Conservation (phyloP, 2,329 filamentous ascomycete species). For the Phialophora expanda region DNA sequence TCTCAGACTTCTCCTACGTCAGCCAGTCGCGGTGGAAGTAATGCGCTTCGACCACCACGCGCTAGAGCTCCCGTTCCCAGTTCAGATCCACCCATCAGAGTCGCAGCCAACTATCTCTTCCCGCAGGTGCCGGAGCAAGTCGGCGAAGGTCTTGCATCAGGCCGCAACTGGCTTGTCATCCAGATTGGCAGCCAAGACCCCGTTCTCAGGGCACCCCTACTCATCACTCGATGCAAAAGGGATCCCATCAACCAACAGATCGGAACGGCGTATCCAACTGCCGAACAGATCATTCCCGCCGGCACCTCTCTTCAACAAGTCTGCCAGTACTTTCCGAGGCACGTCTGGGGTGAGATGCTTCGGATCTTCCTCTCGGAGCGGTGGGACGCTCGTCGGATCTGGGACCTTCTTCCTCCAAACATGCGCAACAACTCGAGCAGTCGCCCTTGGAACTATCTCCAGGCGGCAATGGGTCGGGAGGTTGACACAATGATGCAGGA, state of each 20-base stretch:
- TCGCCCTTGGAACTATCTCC: slow-evolving; percentile 38
- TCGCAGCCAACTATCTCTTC: neutral
- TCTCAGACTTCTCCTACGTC: neutral
- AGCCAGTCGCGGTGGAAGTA: neutral
- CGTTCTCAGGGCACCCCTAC: neutral
- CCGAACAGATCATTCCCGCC: slow-evolving; percentile 26
- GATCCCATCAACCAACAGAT: neutral
- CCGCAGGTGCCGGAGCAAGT: neutral
- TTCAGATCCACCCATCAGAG: slow-evolving; percentile 1
- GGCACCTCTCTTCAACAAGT: slow-evolving; percentile 31
- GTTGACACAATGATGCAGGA: slow-evolving; percentile 28
- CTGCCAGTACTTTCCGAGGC: slow-evolving; percentile 31
- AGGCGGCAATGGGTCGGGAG: slow-evolving; percentile 34
- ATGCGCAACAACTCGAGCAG: slow-evolving; percentile 12
- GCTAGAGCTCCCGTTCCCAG: neutral
- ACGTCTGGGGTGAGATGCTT: slow-evolving; percentile 36
- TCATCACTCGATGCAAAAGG: slow-evolving; percentile 16
- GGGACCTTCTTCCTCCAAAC: slow-evolving; percentile 25
- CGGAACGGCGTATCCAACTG: slow-evolving; percentile 7
- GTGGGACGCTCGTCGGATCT: slow-evolving; percentile 32
- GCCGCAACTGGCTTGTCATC: slow-evolving; percentile 4
- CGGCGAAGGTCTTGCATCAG: slow-evolving; percentile 1
- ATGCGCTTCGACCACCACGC: neutral
- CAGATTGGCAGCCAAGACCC: neutral
- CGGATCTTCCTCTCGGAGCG: slow-evolving; percentile 35